Conservation (phyloP, 106 monocot genomes). For the Phalaenopsis aphrodite region DNA sequence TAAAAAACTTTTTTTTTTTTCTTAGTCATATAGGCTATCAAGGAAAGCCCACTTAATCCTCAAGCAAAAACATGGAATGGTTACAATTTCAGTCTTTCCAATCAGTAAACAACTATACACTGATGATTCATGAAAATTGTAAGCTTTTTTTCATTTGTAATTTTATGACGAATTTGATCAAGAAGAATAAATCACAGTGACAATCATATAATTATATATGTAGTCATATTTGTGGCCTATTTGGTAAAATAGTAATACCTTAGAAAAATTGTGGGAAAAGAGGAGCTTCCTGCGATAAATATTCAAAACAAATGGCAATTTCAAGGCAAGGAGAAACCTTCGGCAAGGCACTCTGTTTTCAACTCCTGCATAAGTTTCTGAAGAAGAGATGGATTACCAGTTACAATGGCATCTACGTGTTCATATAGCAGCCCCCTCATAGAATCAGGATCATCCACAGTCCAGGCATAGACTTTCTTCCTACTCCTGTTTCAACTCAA, state of each 20-base stretch:
- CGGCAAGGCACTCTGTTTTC: conserved; percentile 52
- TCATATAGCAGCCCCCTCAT: conserved; percentile 59
- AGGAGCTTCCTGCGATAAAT: neutral
- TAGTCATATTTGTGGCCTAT: too few species aligned
- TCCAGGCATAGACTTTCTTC: conserved; percentile 92
- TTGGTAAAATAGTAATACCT: neutral
- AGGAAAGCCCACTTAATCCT: too few species aligned
- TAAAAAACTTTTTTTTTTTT: too few species aligned
- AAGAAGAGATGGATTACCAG: conserved; percentile 55
- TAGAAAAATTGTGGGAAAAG: neutral
- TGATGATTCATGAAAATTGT: too few species aligned
- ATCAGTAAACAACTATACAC: too few species aligned
- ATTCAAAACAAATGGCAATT: neutral
- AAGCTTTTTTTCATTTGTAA: too few species aligned
- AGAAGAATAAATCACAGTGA: too few species aligned
- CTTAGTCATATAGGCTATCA: too few species aligned
- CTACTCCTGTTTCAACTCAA: conserved; percentile 30
- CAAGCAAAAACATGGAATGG: too few species aligned
- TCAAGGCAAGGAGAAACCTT: conserved; percentile 46
- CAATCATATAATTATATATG: too few species aligned
- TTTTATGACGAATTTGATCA: too few species aligned
- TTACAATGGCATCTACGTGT: conserved; percentile 67
- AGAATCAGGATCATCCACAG: conserved; percentile 66
- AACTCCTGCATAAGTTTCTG: conserved; percentile 45
- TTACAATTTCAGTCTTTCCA: too few species aligned